Percentiles rank a stretch among this genome's conserved stretches.
Evolutionary conservation across 345 rosid genomes (phyloP).

Genomic region (Aethionema arabicum): DNA sequence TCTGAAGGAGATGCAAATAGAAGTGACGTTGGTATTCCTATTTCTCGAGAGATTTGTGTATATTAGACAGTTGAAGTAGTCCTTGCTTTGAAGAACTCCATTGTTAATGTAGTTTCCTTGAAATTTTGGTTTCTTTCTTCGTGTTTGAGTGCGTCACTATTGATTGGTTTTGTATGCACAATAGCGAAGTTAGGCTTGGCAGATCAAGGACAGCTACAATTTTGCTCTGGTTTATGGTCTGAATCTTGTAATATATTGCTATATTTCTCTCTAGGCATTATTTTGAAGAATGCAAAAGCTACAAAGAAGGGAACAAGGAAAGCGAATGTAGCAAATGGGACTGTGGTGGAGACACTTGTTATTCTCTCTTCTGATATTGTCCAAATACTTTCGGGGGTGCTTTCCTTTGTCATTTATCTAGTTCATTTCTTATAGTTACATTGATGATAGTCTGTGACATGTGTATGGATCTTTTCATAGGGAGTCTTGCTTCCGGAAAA

Average conservation of each 20-base stretch:
- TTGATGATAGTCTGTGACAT: slow-evolving; percentile 22
- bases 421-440: slow-evolving; percentile 5
- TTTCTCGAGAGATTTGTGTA: background rate
- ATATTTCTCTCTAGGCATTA: slow-evolving; percentile 54
- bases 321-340: slow-evolving; percentile 56
- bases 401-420: slow-evolving; percentile 22
- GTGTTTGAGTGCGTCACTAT: too few species aligned
- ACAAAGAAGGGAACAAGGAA: slow-evolving; percentile 64
- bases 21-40: background rate
- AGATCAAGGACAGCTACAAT: background rate
- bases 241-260: background rate
- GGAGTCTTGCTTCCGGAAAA: slow-evolving; percentile 57
- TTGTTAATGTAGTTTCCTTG: background rate
- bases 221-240: slow-evolving; percentile 5
- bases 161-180: background rate
- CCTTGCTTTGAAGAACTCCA: background rate
- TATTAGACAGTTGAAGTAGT: background rate
- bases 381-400: slow-evolving; percentile 81
- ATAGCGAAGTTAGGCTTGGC: background rate
- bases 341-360: slow-evolving; percentile 64
- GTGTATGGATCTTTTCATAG: slow-evolving; percentile 38
- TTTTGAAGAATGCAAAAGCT: slow-evolving; percentile 79
- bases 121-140: background rate
- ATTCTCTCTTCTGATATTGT: slow-evolving; percentile 66
- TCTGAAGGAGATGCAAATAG: background rate